Evolutionary conservation across 2,329 filamentous ascomycete genomes (phyloP).

Genomic region (Nemania sp.): DNA sequence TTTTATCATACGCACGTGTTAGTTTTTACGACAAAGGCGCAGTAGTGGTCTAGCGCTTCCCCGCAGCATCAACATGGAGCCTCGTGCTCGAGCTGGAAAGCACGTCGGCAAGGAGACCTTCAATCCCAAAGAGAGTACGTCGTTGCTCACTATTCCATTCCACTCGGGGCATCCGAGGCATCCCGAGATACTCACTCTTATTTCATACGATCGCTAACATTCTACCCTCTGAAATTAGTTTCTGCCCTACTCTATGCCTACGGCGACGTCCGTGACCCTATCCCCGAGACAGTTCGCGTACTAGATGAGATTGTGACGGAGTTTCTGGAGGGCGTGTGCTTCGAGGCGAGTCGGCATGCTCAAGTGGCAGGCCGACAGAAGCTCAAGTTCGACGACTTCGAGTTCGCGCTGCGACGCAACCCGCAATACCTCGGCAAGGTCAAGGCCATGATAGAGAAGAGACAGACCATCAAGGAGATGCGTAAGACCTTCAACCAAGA

Average conservation of each 20-base stretch:
- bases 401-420: constrained; percentile 90
- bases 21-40: neutral
- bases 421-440: constrained; percentile 88
- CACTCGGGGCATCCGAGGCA: neutral
- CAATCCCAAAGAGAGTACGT: constrained; percentile 75
- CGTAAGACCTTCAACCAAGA: constrained; percentile 80
- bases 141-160: constrained; percentile 15
- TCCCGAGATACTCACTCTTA: neutral
- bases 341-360: constrained; percentile 87
- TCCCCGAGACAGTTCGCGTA: constrained; percentile 85
- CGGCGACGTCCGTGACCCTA: constrained; percentile 81
- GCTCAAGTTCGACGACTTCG: constrained; percentile 98
- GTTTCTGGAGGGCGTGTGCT: constrained; percentile 94
- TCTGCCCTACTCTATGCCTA: constrained; percentile 81
- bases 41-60: constrained; percentile 4
- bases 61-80: constrained; percentile 68
- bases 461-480: constrained; percentile 85
- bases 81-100: constrained; percentile 79
- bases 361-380: constrained; percentile 91
- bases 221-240: constrained; percentile 61
- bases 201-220: constrained; percentile 33
- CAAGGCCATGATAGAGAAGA: constrained; percentile 88
- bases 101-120: constrained; percentile 90
- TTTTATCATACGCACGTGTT: neutral
- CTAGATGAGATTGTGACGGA: constrained; percentile 97